Conservation (phyloP, 1,139 yeast genomes). For the Sugiyamaella paludigena region DNA sequence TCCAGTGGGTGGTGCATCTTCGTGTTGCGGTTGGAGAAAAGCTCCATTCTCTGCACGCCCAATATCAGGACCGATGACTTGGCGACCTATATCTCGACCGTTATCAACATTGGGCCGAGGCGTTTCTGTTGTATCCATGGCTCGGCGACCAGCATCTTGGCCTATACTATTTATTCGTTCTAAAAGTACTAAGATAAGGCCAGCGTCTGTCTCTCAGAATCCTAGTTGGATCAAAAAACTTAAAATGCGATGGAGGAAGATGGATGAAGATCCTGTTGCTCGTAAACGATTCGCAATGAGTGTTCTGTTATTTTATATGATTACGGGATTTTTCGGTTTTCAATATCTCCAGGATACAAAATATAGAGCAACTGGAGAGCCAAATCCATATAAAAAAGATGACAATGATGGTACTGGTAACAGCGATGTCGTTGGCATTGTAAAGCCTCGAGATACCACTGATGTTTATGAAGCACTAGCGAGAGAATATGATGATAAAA, state of each 20-base stretch:
- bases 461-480: slow-evolving; percentile 79
- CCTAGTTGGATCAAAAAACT: slow-evolving; percentile 15
- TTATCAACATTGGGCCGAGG: no score
- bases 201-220: neutral
- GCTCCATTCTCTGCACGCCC: no score
- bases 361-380: slow-evolving; percentile 38
- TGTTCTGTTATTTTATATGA: slow-evolving; percentile 30
- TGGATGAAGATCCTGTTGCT: slow-evolving; percentile 25
- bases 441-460: slow-evolving; percentile 79
- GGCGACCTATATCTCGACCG: no score
- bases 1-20: no score
- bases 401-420: slow-evolving; percentile 5
- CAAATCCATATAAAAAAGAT: slow-evolving; percentile 32
- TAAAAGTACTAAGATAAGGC: neutral
- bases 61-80: no score
- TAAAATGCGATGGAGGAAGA: slow-evolving; percentile 21
- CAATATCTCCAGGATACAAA: slow-evolving; percentile 38
- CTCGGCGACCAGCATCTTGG: no score
- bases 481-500: slow-evolving; percentile 72
- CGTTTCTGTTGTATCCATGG: no score
- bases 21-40: no score
- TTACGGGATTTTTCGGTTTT: slow-evolving; percentile 32
- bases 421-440: slow-evolving; percentile 27
- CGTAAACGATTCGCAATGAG: slow-evolving; percentile 18
- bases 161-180: no score